Evolutionary conservation across 345 rosid genomes (phyloP).

Genomic region (Erodium maritimum): DNA sequence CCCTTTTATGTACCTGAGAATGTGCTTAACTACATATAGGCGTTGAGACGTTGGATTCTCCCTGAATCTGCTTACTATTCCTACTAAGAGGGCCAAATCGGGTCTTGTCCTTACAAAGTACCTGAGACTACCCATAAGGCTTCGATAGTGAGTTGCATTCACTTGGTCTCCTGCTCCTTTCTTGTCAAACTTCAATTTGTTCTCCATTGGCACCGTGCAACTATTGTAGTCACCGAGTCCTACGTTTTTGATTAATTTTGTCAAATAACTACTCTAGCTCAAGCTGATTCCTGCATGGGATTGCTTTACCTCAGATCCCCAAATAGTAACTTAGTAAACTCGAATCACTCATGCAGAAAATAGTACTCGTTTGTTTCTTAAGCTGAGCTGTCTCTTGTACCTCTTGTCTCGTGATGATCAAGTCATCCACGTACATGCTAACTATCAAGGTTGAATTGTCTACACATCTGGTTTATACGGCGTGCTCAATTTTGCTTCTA

Average conservation of each 20-base stretch:
- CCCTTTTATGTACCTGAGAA: too few species aligned
- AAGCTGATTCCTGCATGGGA: neutral
- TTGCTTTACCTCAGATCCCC: neutral
- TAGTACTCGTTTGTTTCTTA: neutral
- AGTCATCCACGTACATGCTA: conserved; percentile 1
- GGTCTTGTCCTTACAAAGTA: neutral
- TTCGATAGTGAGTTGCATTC: neutral
- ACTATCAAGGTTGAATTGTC: neutral
- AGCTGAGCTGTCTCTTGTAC: neutral
- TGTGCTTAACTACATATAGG: neutral
- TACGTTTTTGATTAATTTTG: neutral
- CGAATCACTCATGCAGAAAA: neutral
- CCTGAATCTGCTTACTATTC: neutral
- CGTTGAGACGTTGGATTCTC: neutral
- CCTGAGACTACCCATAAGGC: neutral
- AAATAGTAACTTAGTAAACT: neutral
- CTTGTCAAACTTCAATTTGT: neutral
- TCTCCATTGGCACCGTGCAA: neutral
- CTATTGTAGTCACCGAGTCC: neutral
- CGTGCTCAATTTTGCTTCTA: neutral
- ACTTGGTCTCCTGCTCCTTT: neutral
- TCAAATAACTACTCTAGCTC: neutral
- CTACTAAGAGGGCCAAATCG: neutral
- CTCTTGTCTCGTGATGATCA: neutral
- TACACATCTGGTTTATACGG: neutral